Percentiles rank a stretch among this genome's conserved stretches.
Conservation (phyloP, 2,329 filamentous ascomycete species). For the Gnomoniopsis smithogilvyi region DNA sequence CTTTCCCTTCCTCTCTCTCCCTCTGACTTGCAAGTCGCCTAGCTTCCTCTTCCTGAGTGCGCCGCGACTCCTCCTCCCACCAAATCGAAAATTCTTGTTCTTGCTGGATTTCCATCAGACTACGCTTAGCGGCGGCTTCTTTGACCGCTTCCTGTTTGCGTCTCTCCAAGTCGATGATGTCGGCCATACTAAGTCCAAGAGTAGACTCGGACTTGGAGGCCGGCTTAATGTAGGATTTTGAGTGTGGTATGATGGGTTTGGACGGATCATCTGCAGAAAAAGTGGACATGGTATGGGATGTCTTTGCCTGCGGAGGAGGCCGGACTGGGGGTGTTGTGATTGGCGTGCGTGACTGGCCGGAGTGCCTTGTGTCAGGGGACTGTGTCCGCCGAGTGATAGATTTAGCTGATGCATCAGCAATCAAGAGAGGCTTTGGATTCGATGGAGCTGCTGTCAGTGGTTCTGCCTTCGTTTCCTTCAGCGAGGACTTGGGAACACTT, state of each 20-base stretch:
- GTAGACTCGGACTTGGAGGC: slow-evolving; percentile 60
- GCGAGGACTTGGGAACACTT: slow-evolving; percentile 43
- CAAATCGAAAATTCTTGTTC: slow-evolving; percentile 97
- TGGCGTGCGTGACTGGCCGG: slow-evolving; percentile 48
- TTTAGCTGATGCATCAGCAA: slow-evolving; percentile 37
- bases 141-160: slow-evolving; percentile 78
- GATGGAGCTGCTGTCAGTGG: slow-evolving; percentile 28
- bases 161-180: slow-evolving; percentile 86
- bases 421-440: slow-evolving; percentile 39
- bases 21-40: slow-evolving; percentile 38
- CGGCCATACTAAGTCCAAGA: slow-evolving; percentile 72
- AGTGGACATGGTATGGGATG: slow-evolving; percentile 16
- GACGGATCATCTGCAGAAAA: slow-evolving; percentile 26
- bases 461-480: slow-evolving; percentile 45
- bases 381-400: slow-evolving; percentile 46
- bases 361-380: slow-evolving; percentile 61
- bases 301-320: slow-evolving; percentile 13
- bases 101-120: slow-evolving; percentile 89
- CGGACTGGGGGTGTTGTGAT: slow-evolving; percentile 19
- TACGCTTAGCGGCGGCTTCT: slow-evolving; percentile 83
- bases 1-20: slow-evolving; percentile 33
- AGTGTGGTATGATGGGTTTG: slow-evolving; percentile 53
- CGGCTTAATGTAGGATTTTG: slow-evolving; percentile 56
- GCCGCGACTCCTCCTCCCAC: slow-evolving; percentile 84
- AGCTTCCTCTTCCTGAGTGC: slow-evolving; percentile 63